Percentiles rank a stretch among this genome's conserved stretches.
Conservation (phyloP, 176 grass and related monocot species). For the Saccharum officinarum region DNA sequence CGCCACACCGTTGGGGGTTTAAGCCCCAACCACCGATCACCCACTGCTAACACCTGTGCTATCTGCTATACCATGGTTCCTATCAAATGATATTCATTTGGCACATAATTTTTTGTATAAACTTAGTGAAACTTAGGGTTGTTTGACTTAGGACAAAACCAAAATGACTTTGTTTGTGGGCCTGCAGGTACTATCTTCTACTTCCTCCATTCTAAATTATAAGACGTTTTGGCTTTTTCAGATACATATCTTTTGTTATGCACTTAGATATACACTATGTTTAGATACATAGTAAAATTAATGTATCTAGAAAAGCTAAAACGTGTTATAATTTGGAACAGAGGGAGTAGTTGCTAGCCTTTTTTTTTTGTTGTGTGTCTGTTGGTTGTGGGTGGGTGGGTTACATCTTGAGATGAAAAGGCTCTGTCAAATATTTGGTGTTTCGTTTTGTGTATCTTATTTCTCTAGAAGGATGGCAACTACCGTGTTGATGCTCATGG, state of each 20-base stretch:
- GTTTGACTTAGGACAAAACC: not conserved
- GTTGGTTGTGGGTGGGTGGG: not conserved
- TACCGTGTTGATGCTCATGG: slow-evolving; percentile 94
- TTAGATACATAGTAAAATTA: too few species aligned
- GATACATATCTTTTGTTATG: too few species aligned
- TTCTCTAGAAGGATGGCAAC: slow-evolving; percentile 78
- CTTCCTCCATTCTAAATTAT: too few species aligned
- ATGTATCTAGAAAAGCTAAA: too few species aligned
- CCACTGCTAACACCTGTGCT: not conserved
- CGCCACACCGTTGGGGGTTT: not conserved
- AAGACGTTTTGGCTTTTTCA: too few species aligned
- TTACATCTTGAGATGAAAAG: not conserved
- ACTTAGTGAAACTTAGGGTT: not conserved
- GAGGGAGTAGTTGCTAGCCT: not conserved
- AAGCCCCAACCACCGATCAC: not conserved
- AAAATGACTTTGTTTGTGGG: not conserved
- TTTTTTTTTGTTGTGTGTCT: not conserved
- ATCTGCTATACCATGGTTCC: not conserved
- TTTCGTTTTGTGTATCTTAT: slow-evolving; percentile 15
- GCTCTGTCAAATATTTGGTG: not conserved
- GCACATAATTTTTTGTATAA: not conserved
- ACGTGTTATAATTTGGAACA: too few species aligned
- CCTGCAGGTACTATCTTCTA: not conserved
- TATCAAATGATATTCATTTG: not conserved
- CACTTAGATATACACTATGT: too few species aligned